phyloP scores from a whole-genome alignment of 225 moss, liverwort and hornwort species.

The Marchantia polymorpha region DNA sequence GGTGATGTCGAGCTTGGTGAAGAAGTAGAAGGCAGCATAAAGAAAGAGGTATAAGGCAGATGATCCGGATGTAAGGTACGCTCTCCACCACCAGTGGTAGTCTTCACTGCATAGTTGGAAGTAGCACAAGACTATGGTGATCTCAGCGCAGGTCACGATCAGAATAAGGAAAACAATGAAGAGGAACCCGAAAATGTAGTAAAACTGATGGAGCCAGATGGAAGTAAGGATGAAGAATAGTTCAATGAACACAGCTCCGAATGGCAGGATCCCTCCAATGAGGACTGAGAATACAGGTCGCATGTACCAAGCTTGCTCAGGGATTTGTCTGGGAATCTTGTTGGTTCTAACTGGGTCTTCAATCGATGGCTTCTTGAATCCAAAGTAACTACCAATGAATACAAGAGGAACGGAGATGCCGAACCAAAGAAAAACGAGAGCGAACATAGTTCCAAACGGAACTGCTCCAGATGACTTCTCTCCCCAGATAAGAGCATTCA shows the following conservation, averaged over 20 bases:
- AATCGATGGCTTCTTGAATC: constrained; percentile 66
- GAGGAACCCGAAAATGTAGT: constrained; percentile 84
- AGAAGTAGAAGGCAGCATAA: constrained; percentile 84
- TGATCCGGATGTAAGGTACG: constrained; percentile 78
- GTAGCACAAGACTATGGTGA: constrained; percentile 95
- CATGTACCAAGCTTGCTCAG: constrained; percentile 92
- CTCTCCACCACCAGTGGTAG: constrained; percentile 95
- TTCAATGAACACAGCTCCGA: constrained; percentile 88
- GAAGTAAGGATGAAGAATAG: constrained; percentile 87
- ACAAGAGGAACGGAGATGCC: constrained; percentile 84
- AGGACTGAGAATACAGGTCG: constrained; percentile 70
- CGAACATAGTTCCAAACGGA: constrained; percentile 92
- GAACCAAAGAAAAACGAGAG: constrained; percentile 86
- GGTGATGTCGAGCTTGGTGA: constrained; percentile 76
- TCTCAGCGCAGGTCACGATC: constrained; percentile 90
- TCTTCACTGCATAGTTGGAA: constrained; percentile 95
- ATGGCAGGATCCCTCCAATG: constrained; percentile 78
- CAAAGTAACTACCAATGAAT: constrained; percentile 77
- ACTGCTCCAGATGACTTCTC: constrained; percentile 96
- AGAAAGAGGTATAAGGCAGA: constrained; percentile 86
- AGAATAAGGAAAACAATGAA: constrained; percentile 87
- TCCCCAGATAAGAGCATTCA: constrained; percentile 89
- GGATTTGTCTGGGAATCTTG: constrained; percentile 88
- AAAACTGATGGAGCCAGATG: constrained; percentile 87
- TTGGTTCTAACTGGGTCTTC: constrained; percentile 96